Conservation (phyloP, 768 basidiomycete genomes). For the Boletus tomentosulus region DNA sequence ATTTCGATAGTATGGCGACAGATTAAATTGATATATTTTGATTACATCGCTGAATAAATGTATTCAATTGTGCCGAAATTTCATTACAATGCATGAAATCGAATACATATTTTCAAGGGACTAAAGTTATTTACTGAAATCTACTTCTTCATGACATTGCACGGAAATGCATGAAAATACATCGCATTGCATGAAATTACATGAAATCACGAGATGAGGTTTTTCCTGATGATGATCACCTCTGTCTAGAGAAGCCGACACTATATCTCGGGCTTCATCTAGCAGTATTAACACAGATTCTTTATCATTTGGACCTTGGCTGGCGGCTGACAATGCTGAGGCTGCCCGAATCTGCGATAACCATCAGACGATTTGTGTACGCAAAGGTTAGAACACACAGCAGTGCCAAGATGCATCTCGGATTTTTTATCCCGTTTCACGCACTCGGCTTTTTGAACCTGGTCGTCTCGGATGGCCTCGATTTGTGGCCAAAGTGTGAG, state of each 20-base stretch:
- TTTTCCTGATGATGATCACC: too few species aligned
- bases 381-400: conserved; percentile 47
- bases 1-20: too few species aligned
- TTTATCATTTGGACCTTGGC: conserved; percentile 36
- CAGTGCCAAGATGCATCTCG: conserved; percentile 77
- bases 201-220: too few species aligned
- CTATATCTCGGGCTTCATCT: conserved; percentile 70
- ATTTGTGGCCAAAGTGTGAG: conserved; percentile 55
- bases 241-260: conserved; percentile 71
- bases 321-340: conserved; percentile 52
- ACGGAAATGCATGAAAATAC: too few species aligned
- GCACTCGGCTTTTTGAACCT: conserved; percentile 65
- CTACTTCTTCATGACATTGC: too few species aligned
- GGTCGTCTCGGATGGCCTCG: conserved; percentile 44
- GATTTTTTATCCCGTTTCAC: conserved; percentile 87
- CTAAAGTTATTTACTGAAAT: too few species aligned
- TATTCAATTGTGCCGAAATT: too few species aligned
- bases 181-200: too few species aligned
- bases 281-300: conserved; percentile 57
- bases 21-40: too few species aligned
- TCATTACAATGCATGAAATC: too few species aligned
- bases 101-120: too few species aligned
- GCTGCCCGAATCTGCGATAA: conserved; percentile 43
- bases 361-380: conserved; percentile 10
- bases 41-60: too few species aligned